phyloP scores from a whole-genome alignment of 345 rosid genomes.

The Euphorbia lathyris region DNA sequence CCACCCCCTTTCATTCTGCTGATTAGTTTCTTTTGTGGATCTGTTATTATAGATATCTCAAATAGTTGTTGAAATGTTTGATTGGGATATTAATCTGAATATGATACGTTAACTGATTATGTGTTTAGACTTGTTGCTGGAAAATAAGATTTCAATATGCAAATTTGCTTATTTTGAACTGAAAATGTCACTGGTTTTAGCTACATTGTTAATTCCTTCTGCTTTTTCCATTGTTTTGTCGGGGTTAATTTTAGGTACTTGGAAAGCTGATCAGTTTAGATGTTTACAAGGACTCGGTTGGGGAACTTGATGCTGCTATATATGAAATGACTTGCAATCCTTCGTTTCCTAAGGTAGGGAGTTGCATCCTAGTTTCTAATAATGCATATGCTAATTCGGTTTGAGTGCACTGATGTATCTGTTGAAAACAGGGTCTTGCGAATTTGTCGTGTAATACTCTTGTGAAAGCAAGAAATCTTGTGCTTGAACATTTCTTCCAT shows the following conservation, averaged over 20 bases:
- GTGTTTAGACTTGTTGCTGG: not conserved
- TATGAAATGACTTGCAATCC: constrained; percentile 47
- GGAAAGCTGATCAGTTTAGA: constrained; percentile 39
- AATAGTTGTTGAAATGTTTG: not conserved
- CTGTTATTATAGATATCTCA: not conserved
- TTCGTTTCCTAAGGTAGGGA: constrained; percentile 69
- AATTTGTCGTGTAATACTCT: constrained; percentile 56
- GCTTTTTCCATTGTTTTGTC: not conserved
- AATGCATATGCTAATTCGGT: not conserved
- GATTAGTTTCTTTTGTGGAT: not conserved
- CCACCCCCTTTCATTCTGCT: not conserved
- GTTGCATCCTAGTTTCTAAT: not conserved
- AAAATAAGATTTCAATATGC: not conserved
- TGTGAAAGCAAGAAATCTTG: constrained; percentile 39
- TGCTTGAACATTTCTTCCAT: constrained; percentile 42
- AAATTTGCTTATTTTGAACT: not conserved
- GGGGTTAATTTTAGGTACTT: constrained; percentile 36
- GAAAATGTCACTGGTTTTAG: not conserved
- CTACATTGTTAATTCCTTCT: not conserved
- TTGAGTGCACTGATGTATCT: not conserved
- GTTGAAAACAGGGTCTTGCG: constrained; percentile 58
- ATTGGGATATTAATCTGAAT: not conserved
- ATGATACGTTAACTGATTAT: not conserved
- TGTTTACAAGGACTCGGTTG: constrained; percentile 42
- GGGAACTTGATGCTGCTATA: constrained; percentile 62